These are phyloP conservation scores for Populus hybrid DNA, from an alignment of 441 rosid species.

Conservation along the genomic window DNA sequence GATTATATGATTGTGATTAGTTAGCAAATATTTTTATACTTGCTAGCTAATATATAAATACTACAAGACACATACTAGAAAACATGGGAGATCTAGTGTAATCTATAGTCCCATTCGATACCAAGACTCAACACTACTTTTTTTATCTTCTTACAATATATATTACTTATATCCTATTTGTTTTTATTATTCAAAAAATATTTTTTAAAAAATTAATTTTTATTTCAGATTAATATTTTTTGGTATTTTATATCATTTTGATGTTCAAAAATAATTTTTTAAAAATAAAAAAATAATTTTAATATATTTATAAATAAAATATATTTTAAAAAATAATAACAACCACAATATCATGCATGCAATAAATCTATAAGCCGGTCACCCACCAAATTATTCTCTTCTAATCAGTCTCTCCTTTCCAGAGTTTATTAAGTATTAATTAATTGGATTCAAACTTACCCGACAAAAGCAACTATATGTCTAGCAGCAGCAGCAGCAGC, in stretches of 20 bases:
- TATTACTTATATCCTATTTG: too few species aligned
- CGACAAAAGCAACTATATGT: conserved; percentile 37
- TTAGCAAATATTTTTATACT: neutral
- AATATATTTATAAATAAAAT: too few species aligned
- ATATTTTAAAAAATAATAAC: too few species aligned
- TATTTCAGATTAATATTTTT: too few species aligned
- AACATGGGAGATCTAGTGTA: conserved; percentile 48
- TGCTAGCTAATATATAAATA: neutral
- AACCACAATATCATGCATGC: too few species aligned
- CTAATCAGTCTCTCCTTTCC: neutral
- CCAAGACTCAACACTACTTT: conserved; percentile 25
- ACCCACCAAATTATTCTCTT: neutral
- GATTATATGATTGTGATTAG: conserved; percentile 19
- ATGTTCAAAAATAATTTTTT: too few species aligned
- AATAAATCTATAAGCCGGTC: neutral
- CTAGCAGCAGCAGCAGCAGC: conserved; percentile 21
- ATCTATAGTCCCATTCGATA: conserved; percentile 31
- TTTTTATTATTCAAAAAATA: too few species aligned
- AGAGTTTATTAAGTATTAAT: neutral
- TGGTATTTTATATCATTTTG: too few species aligned
- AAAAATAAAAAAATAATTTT: too few species aligned
- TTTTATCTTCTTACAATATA: conserved; percentile 14
- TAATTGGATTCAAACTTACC: conserved; percentile 34
- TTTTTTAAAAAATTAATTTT: neutral
- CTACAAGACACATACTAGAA: conserved; percentile 27